A percentile compares a stretch with the other conserved stretches of the same genome.
Evolutionary conservation across 371 early-diverging fungal species (phyloP).

Genomic region (Batkoa obscura): DNA sequence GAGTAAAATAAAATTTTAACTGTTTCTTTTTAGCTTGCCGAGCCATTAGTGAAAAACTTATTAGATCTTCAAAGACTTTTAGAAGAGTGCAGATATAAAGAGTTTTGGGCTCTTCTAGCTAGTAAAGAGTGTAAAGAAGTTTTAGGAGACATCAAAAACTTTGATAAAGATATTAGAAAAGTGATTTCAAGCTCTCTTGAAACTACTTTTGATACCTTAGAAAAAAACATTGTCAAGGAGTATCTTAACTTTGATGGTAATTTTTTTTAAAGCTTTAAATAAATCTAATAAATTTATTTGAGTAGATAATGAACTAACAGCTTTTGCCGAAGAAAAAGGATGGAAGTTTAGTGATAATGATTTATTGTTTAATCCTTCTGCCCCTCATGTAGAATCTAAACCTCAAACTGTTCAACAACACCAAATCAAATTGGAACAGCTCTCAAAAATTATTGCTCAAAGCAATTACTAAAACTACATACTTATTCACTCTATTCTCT

Average conservation of each 20-base stretch:
- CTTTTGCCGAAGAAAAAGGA: neutral
- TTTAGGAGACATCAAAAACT: constrained; percentile 41
- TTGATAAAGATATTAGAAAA: constrained; percentile 50
- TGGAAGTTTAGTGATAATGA: neutral
- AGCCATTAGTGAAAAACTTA: constrained; percentile 37
- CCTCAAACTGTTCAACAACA: neutral
- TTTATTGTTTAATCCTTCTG: neutral
- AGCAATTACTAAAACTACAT: too few species aligned
- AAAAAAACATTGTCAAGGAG: constrained; percentile 22
- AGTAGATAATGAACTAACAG: neutral
- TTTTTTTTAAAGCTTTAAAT: too few species aligned
- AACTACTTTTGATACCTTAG: constrained; percentile 65
- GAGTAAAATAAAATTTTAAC: neutral
- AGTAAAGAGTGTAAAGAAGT: constrained; percentile 28
- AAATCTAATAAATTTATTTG: too few species aligned
- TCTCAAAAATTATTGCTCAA: too few species aligned
- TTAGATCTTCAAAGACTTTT: constrained; percentile 53
- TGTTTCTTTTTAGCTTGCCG: constrained; percentile 18
- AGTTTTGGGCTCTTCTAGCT: constrained; percentile 54
- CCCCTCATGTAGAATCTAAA: neutral
- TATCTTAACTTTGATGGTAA: constrained; percentile 37
- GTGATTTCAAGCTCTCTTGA: constrained; percentile 50
- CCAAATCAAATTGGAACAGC: neutral
- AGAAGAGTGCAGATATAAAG: constrained; percentile 52
- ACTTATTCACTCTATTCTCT: too few species aligned